Percentiles rank a stretch among this genome's conserved stretches.
Evolutionary conservation across 2,329 filamentous ascomycete species (phyloP).

Genomic region (Madurella fahalii): DNA sequence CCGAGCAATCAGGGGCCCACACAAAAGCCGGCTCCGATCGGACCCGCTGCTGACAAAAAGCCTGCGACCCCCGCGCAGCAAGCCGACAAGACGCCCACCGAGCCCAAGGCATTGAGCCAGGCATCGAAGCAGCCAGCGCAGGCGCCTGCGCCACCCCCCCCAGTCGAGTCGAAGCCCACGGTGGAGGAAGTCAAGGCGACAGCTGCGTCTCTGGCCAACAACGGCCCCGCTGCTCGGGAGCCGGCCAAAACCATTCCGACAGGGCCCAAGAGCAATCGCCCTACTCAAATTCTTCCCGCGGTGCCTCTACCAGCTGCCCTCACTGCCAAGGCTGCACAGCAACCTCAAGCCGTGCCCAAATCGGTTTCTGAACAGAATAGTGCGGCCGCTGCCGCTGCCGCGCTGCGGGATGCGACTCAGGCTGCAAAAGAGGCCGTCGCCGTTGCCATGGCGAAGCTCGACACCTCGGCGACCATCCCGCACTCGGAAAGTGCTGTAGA

Average conservation of each 20-base stretch:
- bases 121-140: conserved; percentile 42
- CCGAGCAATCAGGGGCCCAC: conserved; percentile 29
- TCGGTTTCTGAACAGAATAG: conserved; percentile 35
- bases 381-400: conserved; percentile 35
- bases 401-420: conserved; percentile 64
- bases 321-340: conserved; percentile 28
- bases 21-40: conserved; percentile 48
- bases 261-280: conserved; percentile 41
- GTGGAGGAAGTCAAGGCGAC: conserved; percentile 50
- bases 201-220: conserved; percentile 45
- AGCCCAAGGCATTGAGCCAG: conserved; percentile 51
- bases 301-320: conserved; percentile 56
- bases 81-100: conserved; percentile 42
- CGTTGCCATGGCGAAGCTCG: conserved; percentile 76
- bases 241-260: conserved; percentile 41
- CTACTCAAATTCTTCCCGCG: conserved; percentile 57
- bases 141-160: conserved; percentile 53
- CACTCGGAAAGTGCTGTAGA: conserved; percentile 53
- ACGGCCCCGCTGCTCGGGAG: conserved; percentile 31
- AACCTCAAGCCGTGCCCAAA: conserved; percentile 33
- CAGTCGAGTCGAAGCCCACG: conserved; percentile 65
- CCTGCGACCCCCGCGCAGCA: conserved; percentile 42
- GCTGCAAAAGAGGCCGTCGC: conserved; percentile 71
- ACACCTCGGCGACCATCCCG: conserved; percentile 33
- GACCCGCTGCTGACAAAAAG: conserved; percentile 47